Evolutionary conservation across 1,284 basidiomycete genomes (phyloP).

Genomic region (Cutaneotrichosporon sp.): DNA sequence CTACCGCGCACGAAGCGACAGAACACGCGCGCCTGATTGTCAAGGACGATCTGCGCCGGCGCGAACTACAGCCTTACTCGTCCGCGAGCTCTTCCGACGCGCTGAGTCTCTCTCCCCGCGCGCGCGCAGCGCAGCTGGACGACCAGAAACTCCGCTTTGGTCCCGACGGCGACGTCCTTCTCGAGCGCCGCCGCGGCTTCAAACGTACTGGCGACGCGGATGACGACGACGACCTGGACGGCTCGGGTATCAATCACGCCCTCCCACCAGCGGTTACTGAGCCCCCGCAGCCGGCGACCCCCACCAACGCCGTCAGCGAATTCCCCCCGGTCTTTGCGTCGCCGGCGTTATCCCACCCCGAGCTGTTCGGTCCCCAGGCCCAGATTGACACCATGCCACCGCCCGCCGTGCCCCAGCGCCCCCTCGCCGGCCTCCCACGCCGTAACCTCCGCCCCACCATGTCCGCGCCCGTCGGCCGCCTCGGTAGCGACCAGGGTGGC

Average conservation of each 20-base stretch:
- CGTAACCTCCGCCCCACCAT: constrained; percentile 30
- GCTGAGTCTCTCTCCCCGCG: constrained; percentile 12
- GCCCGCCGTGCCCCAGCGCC: constrained; percentile 10
- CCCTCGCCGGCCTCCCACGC: constrained; percentile 11
- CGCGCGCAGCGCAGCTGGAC: neutral
- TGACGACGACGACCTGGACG: neutral
- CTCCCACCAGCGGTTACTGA: constrained; percentile 5
- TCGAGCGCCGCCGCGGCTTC: constrained; percentile 8
- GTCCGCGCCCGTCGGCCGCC: constrained; percentile 31
- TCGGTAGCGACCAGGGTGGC: constrained; percentile 18
- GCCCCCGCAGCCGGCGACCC: neutral
- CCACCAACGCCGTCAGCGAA: constrained; percentile 18
- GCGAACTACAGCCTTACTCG: constrained; percentile 33
- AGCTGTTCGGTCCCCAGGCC: constrained; percentile 19
- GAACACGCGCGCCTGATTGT: constrained; percentile 26
- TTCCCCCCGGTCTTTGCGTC: constrained; percentile 40
- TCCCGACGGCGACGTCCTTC: constrained; percentile 17
- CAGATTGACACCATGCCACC: constrained; percentile 5
- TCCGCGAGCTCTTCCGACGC: constrained; percentile 4
- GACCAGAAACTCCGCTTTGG: constrained; percentile 18
- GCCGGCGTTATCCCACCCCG: constrained; percentile 30
- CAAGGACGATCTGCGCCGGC: constrained; percentile 24
- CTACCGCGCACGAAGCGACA: constrained; percentile 20
- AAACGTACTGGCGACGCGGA: constrained; percentile 14
- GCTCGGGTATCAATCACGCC: constrained; percentile 6